Evolutionary conservation across 2,329 filamentous ascomycete genomes (phyloP), one percentile per base, ranked within the genome.

Genomic region (Fusarium sp.): DNA sequence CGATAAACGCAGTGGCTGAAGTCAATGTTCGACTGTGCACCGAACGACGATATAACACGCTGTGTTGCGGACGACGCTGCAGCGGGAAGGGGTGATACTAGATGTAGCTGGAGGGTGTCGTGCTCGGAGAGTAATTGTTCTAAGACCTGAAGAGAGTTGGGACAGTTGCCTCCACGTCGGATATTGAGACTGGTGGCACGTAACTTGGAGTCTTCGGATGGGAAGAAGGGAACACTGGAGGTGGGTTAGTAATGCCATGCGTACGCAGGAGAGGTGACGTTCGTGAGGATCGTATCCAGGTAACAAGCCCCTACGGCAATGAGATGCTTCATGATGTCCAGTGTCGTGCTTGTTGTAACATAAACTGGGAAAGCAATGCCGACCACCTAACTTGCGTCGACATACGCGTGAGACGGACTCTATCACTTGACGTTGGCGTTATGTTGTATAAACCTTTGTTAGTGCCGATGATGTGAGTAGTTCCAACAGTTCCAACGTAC

Each of bases 111-210:
- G 41, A 83, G 72, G 60, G 59, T 57, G 66, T 73, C 76, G 46
- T 29, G 56, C 35, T 70, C 68, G n/a, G 44, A 54, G 60, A 90
- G 76, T 23, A 93, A 85, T 78, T 94, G 91, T 69, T 89, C 86
- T 31, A 94, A 82, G 14, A 94, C 92, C 78, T 94, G 87, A 38
- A 94, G 86, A 7, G 89, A 88, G 78, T 94, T 94, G 29, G 90
- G 87, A 70, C 90, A 90, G 79, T 94, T 95, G 37, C 92, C 92
- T 58, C 93, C 92, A 31, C 92, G 87, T 35, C 92, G 88, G 46
- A 86, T 86, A 39, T 83, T 81, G 60, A 92, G 79, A 29, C 78
- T 84, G 5, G 87, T 87, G 23, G 92, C 92, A 37, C 92, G 90
- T 44, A 93, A 84, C 80, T 94, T 94, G 52, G 89, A 86, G 82